Percentiles rank a stretch among this genome's conserved stretches.
Evolutionary conservation across 441 rosid species (phyloP).

Genomic region (Jatropha podagrica): DNA sequence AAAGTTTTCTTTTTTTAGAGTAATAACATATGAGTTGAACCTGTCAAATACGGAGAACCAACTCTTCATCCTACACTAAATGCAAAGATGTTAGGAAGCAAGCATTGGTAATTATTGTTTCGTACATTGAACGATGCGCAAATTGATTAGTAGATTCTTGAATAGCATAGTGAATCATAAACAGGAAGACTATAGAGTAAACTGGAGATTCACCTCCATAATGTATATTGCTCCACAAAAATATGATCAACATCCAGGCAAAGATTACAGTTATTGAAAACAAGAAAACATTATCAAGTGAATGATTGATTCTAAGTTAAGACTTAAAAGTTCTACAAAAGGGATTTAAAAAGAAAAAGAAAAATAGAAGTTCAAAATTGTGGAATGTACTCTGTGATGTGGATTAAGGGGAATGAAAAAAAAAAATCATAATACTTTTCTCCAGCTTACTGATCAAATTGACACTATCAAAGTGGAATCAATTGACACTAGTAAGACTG

Average conservation of each 20-base stretch:
- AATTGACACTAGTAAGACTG: conserved; percentile 81
- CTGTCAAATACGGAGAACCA: not conserved
- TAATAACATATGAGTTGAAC: not conserved
- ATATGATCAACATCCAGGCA: not conserved
- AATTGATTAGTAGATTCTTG: not conserved
- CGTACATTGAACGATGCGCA: not conserved
- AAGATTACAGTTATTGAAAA: not conserved
- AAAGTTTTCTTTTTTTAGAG: not conserved
- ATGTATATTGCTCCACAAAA: not conserved
- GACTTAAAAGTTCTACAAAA: conserved; percentile 1
- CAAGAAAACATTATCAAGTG: not conserved
- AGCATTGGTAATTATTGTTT: not conserved
- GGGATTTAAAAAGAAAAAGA: not conserved
- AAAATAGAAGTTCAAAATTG: conserved; percentile 24
- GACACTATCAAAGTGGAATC: conserved; percentile 13
- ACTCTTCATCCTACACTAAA: not conserved
- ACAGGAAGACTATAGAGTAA: not conserved
- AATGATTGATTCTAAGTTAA: conserved; percentile 21
- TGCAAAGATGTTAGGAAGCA: too few species aligned
- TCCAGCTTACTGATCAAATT: conserved; percentile 3
- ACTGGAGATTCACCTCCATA: not conserved
- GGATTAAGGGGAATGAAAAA: not conserved
- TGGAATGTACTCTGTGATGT: conserved; percentile 23
- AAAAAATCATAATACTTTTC: not conserved
- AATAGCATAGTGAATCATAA: not conserved